Conservation (phyloP, 208 protist species). For the Herpetomonas muscarum region DNA sequence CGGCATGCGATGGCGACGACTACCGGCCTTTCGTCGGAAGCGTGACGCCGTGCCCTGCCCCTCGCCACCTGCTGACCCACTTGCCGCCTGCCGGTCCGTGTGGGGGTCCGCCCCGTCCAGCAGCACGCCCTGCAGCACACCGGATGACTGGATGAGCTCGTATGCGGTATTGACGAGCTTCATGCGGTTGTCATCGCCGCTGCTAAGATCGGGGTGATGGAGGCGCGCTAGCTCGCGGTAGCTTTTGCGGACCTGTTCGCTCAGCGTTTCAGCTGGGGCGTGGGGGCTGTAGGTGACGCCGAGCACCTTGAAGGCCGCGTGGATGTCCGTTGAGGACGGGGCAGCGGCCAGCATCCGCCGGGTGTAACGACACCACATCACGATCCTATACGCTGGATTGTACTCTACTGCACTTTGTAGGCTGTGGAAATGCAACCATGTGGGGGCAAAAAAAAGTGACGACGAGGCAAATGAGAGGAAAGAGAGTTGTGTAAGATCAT, state of each 20-base stretch:
- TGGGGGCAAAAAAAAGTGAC: no score
- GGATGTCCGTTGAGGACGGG: constrained; percentile 42
- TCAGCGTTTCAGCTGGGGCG: constrained; percentile 16
- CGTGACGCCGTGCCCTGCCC: constrained; percentile 6
- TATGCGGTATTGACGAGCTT: constrained; percentile 89
- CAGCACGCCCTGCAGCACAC: constrained; percentile 29
- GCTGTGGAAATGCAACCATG: no score
- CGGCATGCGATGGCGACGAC: constrained; percentile 55
- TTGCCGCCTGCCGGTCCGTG: neutral
- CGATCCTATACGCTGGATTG: no score
- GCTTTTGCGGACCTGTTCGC: constrained; percentile 55
- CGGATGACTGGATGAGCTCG: constrained; percentile 73
- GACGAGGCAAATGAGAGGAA: no score
- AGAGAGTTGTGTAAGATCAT: no score
- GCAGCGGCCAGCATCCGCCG: constrained; percentile 6
- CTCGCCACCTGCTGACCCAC: neutral
- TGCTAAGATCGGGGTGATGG: constrained; percentile 87
- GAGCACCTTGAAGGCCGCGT: constrained; percentile 71
- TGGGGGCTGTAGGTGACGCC: constrained; percentile 38
- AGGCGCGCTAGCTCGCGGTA: constrained; percentile 83
- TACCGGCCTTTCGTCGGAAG: constrained; percentile 38
- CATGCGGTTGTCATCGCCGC: constrained; percentile 84
- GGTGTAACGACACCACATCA: no score
- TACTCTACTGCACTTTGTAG: no score
- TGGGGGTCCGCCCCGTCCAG: neutral